Base-by-base conservation (phyloP, 176 grass and related monocot genomes). In the Echinochloa phyllopogon region DNA sequence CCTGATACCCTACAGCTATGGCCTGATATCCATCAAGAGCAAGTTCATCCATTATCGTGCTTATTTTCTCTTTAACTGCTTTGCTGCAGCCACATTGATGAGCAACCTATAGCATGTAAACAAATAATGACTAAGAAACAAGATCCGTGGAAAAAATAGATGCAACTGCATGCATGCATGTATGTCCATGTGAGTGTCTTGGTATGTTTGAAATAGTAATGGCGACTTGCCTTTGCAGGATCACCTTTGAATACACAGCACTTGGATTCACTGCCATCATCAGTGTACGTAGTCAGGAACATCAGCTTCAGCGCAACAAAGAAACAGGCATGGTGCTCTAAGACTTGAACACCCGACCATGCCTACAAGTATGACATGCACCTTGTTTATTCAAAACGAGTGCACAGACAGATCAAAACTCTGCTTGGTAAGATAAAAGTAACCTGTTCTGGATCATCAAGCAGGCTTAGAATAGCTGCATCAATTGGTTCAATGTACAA, bases 11-110 rank as follows among this genome's bases (percentile, higher is more conserved):
- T 82, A 91, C 82, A 53, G 85, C 85, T 88, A 91, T 75, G 74
- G 89, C 51, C 43, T 91, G 84, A 84, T 88, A 91, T 47, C 85
- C 89, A 75, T 85, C 89, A 78, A 79, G 47, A 81, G 80, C 59
- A 79, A 84, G 77, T 9, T 42, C 51, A 80, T 91, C 85, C 80
- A 88, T 80, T 76, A 67, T 40, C 50, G 37, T 76, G 64, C 56
- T 84, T 79, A 88, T 83, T 79, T 67, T 87, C 51, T 91, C 57
- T 80, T 83, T 83, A 77, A 69, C 43, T 83, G 21, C 80, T 80
- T 83, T 79, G 80, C 47, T 79, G 66, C 68, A 70, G 65, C 77
- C 65, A 61, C 74, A 84, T 37, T 87, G 76, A 69, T 79, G 81
- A 65, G 76, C 76, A 58, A 91, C 76, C 85, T 91, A 84, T 37